A percentile compares a stretch with the other conserved stretches of the same genome.
These are phyloP conservation scores for Eucalyptus leucophloia DNA, from an alignment of 345 rosid species.

Conservation along the genomic window DNA sequence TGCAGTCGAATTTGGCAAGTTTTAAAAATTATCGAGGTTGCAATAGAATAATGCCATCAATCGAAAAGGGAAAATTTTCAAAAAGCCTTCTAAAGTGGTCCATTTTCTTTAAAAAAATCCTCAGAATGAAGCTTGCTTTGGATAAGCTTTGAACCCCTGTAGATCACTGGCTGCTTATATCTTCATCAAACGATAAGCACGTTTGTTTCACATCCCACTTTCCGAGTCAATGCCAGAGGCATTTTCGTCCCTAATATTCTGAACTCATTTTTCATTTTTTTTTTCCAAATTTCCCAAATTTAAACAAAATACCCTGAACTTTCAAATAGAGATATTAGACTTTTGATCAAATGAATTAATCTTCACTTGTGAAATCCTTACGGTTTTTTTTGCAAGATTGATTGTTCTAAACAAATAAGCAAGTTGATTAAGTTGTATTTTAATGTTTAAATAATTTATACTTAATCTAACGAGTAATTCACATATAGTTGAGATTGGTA, in stretches of 20 bases:
- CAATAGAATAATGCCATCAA: not conserved
- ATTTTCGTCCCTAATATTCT: not conserved
- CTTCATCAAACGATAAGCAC: not conserved
- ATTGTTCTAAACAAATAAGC: not conserved
- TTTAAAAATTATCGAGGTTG: not conserved
- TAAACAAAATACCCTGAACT: not conserved
- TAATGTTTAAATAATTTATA: not conserved
- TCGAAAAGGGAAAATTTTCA: not conserved
- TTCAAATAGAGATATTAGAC: not conserved
- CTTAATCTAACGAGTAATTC: not conserved
- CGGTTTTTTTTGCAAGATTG: not conserved
- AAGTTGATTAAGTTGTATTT: not conserved
- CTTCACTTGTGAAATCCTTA: not conserved
- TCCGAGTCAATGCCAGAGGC: not conserved
- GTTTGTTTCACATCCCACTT: not conserved
- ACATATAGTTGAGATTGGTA: not conserved
- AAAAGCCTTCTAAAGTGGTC: not conserved
- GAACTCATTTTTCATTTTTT: not conserved
- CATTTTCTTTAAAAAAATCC: not conserved
- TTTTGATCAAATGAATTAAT: not conserved
- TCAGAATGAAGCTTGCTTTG: not conserved
- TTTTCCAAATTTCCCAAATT: not conserved
- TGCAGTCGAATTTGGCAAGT: not conserved
- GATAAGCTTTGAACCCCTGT: not conserved
- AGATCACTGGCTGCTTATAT: not conserved